Evolutionary conservation across 2,329 filamentous ascomycete species (phyloP), one percentile per base, ranked within the genome.

Genomic region (Cladophialophora chaetospira): DNA sequence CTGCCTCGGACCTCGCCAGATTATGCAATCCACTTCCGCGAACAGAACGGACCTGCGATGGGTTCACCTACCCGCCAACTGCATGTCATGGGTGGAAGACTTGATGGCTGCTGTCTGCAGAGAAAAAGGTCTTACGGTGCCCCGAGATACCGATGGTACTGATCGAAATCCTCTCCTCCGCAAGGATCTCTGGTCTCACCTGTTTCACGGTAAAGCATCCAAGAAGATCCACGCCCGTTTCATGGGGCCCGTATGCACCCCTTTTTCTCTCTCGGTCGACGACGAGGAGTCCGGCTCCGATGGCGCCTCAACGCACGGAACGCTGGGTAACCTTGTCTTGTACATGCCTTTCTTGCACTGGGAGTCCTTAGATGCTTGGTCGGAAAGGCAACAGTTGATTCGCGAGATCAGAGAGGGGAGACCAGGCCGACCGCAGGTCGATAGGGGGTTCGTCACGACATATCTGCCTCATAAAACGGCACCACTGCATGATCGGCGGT

Each of bases 141-240:
- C 17, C 15, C 38, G 38, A 42, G 21, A 42, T 42, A 10, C 38
- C 11, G 38, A 42, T 19, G 38, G 21, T 19, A 42, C 38, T 42
- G 38, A 19, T 23, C 11, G 5, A 23, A 42, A 42, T 5, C 38
- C 38, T 23, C 38, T 42, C 38, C 38, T 42, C 13, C 38, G 38
- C 38, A 42, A 42, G 17, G 38, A 42, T 42, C 38, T 42, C 38
- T 42, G 38, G 38, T n/a, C 38, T 23, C 38, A 42, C 38, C 38
- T 42, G 38, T 42, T 19, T 6, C 38, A 42, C 17, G 38, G 38
- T 3, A 42, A 42, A 23, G 38, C 15, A 42, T 42, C 38, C 38
- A 23, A 25, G 2, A n/a, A 42, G 38, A 42, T 42, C 38, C 38
- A 42, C 5, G 38, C 38, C 38, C 38, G 38, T 42, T 42, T 42